Percentiles rank a stretch among this genome's conserved stretches.
These are phyloP conservation scores for Irpex lacteus DNA, from an alignment of 1,284 basidiomycete genomes.

Conservation along the genomic window DNA sequence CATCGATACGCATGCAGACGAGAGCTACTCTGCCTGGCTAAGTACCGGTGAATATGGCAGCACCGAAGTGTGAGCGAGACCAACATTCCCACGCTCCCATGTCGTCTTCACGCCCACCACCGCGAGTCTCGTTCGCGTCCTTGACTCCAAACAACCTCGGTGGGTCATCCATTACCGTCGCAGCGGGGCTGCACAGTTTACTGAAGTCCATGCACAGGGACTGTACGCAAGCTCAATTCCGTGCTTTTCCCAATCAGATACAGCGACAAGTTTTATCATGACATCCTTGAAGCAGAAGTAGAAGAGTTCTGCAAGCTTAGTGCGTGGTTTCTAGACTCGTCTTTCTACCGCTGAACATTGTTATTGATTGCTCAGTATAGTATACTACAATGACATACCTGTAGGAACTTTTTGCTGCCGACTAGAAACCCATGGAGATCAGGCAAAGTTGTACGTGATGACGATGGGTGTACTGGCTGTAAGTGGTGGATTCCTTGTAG, in stretches of 20 bases:
- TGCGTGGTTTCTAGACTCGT: slow-evolving; percentile 28
- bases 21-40: neutral
- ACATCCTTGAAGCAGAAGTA: slow-evolving; percentile 65
- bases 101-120: slow-evolving; percentile 32
- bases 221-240: slow-evolving; percentile 76
- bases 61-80: slow-evolving; percentile 2
- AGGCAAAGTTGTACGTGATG: slow-evolving; percentile 70
- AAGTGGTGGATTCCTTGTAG: slow-evolving; percentile 30
- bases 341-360: neutral
- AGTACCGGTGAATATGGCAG: neutral
- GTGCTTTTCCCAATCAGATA: slow-evolving; percentile 82
- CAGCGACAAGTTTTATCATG: slow-evolving; percentile 77
- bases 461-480: slow-evolving; percentile 84
- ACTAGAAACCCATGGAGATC: slow-evolving; percentile 60
- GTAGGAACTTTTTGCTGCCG: slow-evolving; percentile 81
- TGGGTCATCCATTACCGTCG: slow-evolving; percentile 7
- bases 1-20: neutral
- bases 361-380: slow-evolving; percentile 34
- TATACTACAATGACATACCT: slow-evolving; percentile 84
- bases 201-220: slow-evolving; percentile 36
- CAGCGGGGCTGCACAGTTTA: neutral
- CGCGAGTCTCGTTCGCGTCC: slow-evolving; percentile 66
- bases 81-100: slow-evolving; percentile 30
- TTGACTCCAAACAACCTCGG: slow-evolving; percentile 74
- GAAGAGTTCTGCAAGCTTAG: slow-evolving; percentile 82